Evolutionary conservation across 345 rosid species (phyloP), one percentile per base, ranked within the genome.

Genomic region (Eucalyptus regnans): DNA sequence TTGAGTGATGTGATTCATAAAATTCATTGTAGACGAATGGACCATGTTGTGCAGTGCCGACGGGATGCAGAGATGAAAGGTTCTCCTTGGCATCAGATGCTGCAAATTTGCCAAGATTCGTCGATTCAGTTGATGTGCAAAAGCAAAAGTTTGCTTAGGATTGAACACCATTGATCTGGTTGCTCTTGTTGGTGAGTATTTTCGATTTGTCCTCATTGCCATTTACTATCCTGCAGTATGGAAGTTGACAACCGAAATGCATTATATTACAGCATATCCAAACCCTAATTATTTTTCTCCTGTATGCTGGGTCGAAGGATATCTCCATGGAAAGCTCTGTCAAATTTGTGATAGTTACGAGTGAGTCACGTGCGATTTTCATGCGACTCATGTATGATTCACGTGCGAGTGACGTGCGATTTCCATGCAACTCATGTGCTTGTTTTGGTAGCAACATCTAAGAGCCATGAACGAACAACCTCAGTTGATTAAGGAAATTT

Each of bases 111-210:
- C 93, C 93, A 8, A 79, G 71, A 3, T 71, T 88, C 49, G 79
- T 12, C 3, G 92, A 92, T 17, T 89, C 92, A 11, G 66, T 92
- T 13, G 92, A 88, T 33, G 68, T 50, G 7, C 93, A 89, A 86
- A 91, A 60, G 13, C 54, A 89, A 71, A 89, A 88, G 89, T 93
- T 91, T 43, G 83, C 90, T 46, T 86, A 13, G 92, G 92, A 17
- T 90, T 93, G n/a, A 88, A 86, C 87, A 46, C 90, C 17, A 91
- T 86, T n/a, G 93, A 92, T 71, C 94, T 93, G 44, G 94, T 93
- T 12, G 66, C 93, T 33, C 93, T 92, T 17, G 91, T 90, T 41
- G 93, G 92, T 92, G 62, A 89, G 89, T 20, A 56, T 88, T 16
- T 71, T n/a, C 29, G 27, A 81, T 52, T 50, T 46, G n/a, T 49